Base-by-base conservation (phyloP, 2,329 filamentous ascomycete genomes). In the Beauveria scarabaeidicola region DNA sequence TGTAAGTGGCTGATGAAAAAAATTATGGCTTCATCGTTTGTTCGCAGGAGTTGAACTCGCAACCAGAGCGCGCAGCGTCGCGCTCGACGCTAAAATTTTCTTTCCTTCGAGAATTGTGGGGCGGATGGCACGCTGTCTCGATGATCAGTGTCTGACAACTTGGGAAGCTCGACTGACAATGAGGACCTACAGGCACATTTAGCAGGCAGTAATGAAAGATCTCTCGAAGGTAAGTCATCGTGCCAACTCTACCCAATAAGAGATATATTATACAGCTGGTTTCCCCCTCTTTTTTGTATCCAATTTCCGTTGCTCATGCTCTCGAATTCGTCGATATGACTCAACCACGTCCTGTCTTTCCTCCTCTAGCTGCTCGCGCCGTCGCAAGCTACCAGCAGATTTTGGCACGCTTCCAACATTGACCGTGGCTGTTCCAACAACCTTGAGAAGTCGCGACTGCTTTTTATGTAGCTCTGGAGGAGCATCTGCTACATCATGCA, bases 401-500 rank as follows among this genome's bases (percentile, higher is more conserved):
- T 74, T 75, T 44, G 73, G 73, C 15, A 75, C 65, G 43, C 69
- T 72, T 5, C 63, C 69, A 11, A 75, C 73, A 32, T 74, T 67
- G 15, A 73, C 73, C 0, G 65, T 63, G 11, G 72, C 72, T 11
- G 68, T 71, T 17, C 61, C 63, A n/a, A 63, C 66, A 15, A 74
- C 64, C 51, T 69, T 69, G 21, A 76, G 67, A 55, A 70, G 70
- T 32, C 69, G 69, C 7, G 69, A 64, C 50, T 66, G 63, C 54
- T 69, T 69, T 62, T 81, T 85, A 64, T 83, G 81, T 58, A 95
- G 80, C 63, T 83, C 82, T 0, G 92, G 91, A 32, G 92, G 92
- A 41, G 89, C 91, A 66, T 86, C 79, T 3, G 83, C 91, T 29
- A 92, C 77, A 63, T 83, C 81, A 62, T 83, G 76, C 17, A 84